Evolutionary conservation across 148 eudicot genomes (phyloP), one percentile per base, ranked within the genome.

Genomic region (Rhododendron mucronatum): DNA sequence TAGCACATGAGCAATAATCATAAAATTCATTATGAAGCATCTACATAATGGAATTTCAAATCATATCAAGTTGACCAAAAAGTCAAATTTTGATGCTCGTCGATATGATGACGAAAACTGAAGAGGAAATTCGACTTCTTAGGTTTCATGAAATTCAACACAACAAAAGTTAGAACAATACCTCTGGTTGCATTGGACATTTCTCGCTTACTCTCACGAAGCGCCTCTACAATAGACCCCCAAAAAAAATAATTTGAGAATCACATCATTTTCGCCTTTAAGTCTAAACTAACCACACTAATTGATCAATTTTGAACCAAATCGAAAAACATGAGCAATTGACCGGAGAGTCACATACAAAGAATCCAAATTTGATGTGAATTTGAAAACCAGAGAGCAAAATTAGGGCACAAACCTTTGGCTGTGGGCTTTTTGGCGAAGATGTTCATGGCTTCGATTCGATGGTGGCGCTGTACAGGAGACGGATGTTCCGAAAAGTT

Each of bases 101-200:
- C 81, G 5, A 0, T 13, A 53, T 33, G 69, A 81, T 11, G 14
- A 44, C 55, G 8, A 57, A 63, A 2, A 45, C 37, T n/a, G 45
- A 41, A 2, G 30, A 67, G 67, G 81, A 85, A 15, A 20, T 21
- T 26, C 47, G 53, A 26, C 18, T 50, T 61, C 53, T 55, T 50
- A n/a, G 41, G 82, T 28, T 16, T 59, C 21, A 33, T 14, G 39
- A 78, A 28, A 76, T 7, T 16, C 47, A n/a, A 77, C 5, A 16
- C 71, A 4, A 3, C 12, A 78, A 71, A 65, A 7, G 41, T 16
- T 78, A 83, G 59, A 14, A 45, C 4, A 80, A 85, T 91, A 96
- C 99, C 99, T 95, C 98, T 91, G 82, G 99, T 95, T 81, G 99
- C 99, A 89, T 94, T 91, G 48, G 97, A 55, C 99, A 96, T 96